phyloP scores from a whole-genome alignment of 164 flowering plant species.

The Stephania cephalantha region DNA sequence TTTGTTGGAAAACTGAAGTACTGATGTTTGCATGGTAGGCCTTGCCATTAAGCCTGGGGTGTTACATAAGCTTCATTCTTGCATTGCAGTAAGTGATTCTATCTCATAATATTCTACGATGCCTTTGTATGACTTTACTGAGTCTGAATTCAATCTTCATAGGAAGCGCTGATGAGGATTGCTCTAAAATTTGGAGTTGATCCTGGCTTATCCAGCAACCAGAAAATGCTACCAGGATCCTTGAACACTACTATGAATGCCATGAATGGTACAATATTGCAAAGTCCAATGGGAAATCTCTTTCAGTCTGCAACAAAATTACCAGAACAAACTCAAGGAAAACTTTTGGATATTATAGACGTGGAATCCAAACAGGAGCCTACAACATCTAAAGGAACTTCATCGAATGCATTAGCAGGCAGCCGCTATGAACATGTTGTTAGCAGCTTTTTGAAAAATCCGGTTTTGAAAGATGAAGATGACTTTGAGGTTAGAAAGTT shows the following conservation, averaged over 20 bases:
- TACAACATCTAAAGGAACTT: conserved; percentile 23
- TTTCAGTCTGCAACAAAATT: conserved; percentile 27
- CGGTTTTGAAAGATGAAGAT: conserved; percentile 39
- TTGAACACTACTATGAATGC: conserved; percentile 33
- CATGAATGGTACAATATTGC: conserved; percentile 27
- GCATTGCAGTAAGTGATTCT: conserved; percentile 41
- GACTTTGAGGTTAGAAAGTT: conserved; percentile 25
- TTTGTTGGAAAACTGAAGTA: not conserved
- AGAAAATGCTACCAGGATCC: conserved; percentile 43
- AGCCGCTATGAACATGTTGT: conserved; percentile 63
- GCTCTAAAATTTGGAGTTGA: conserved; percentile 52
- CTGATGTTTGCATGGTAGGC: conserved; percentile 38
- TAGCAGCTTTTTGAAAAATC: conserved; percentile 53
- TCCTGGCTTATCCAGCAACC: conserved; percentile 37
- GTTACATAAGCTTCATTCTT: conserved; percentile 49
- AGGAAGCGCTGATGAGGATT: conserved; percentile 56
- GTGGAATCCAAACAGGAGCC: conserved; percentile 17
- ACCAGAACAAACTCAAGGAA: conserved; percentile 23
- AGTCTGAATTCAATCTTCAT: conserved; percentile 16
- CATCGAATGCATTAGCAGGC: conserved; percentile 27
- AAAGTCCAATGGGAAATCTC: conserved; percentile 32
- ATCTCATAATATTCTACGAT: not conserved
- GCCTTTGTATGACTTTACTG: conserved; percentile 3
- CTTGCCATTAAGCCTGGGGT: conserved; percentile 84
- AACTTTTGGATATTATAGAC: conserved; percentile 14